phyloP scores from a whole-genome alignment of 352 stramenopile genomes.

The Pythium dissimile region DNA sequence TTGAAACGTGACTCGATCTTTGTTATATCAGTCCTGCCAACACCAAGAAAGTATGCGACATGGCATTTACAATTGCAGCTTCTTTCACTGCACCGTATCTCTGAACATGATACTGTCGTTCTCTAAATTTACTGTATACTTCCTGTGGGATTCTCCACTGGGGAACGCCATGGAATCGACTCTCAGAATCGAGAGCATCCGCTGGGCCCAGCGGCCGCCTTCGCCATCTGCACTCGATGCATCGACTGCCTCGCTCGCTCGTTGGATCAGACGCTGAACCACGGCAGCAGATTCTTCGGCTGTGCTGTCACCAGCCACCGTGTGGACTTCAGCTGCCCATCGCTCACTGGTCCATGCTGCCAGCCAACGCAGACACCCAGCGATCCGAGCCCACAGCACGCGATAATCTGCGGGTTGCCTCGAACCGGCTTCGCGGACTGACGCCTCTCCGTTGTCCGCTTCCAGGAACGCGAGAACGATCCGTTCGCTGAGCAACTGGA shows the following conservation, averaged over 20 bases:
- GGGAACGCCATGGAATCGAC: too few relatives aligned
- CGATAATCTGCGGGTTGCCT: not conserved
- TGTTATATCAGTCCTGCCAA: too few relatives aligned
- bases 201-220: not conserved
- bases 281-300: too few relatives aligned
- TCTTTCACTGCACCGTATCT: too few relatives aligned
- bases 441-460: not conserved
- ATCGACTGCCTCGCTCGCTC: not conserved
- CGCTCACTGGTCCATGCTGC: not conserved
- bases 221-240: not conserved
- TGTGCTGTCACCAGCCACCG: not conserved
- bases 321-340: not conserved
- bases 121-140: too few relatives aligned
- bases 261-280: not conserved
- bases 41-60: too few relatives aligned
- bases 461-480: not conserved
- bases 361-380: not conserved
- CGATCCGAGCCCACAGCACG: not conserved
- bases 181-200: not conserved
- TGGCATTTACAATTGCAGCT: too few relatives aligned
- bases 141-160: too few relatives aligned
- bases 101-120: too few relatives aligned
- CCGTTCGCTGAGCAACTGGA: conserved; percentile 2
- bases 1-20: too few relatives aligned
- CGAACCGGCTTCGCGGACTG: not conserved